phyloP scores from a whole-genome alignment of 345 rosid genomes.

The Citrus trifoliata region DNA sequence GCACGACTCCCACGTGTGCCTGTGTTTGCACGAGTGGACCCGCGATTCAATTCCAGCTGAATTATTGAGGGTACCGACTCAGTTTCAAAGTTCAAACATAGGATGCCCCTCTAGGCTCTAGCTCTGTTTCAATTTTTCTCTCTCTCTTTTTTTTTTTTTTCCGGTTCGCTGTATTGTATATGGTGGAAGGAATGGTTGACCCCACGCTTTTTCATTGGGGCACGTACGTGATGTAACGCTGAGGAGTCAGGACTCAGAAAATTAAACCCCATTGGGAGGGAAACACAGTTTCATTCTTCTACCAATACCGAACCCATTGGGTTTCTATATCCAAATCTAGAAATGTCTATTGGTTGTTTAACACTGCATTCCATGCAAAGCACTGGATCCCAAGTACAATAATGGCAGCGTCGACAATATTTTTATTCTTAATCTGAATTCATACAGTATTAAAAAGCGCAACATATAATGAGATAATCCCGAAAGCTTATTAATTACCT shows the following conservation, averaged over 20 bases:
- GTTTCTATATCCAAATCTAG: background rate
- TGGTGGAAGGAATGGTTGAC: background rate
- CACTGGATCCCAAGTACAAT: background rate
- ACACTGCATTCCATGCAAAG: background rate
- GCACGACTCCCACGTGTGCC: conserved; percentile 25
- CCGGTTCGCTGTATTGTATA: too few species aligned
- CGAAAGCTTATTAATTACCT: too few species aligned
- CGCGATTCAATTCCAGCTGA: background rate
- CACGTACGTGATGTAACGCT: background rate
- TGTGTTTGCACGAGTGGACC: conserved; percentile 20
- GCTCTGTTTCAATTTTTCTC: background rate
- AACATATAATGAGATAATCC: too few species aligned
- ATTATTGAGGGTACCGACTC: background rate
- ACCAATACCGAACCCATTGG: background rate
- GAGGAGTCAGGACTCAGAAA: too few species aligned
- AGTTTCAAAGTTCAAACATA: conserved; percentile 13
- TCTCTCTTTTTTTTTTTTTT: too few species aligned
- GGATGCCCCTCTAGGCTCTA: conserved; percentile 9
- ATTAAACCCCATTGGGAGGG: background rate
- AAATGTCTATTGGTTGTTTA: background rate
- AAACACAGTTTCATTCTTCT: background rate
- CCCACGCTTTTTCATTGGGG: background rate
- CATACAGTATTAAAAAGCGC: too few species aligned
- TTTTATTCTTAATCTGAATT: too few species aligned
- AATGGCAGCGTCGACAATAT: background rate